Evolutionary conservation across 768 basidiomycete genomes (phyloP).

Genomic region (Tephrocybe rancida): DNA sequence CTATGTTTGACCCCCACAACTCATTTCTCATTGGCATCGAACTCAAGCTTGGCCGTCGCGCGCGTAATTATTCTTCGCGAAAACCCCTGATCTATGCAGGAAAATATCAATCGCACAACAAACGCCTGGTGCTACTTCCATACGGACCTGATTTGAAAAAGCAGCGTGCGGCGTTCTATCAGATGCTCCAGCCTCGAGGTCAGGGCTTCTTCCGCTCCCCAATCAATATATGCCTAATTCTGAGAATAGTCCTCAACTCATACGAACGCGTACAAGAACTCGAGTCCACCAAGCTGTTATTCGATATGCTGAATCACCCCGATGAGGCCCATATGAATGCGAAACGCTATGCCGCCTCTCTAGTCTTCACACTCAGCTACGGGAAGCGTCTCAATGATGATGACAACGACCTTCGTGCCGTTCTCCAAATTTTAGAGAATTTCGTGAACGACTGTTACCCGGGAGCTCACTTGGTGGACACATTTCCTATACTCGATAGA

Average conservation of each 20-base stretch:
- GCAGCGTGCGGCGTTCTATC: conserved; percentile 12
- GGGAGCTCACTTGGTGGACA: conserved; percentile 15
- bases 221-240: not conserved
- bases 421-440: conserved; percentile 22
- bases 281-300: conserved; percentile 10
- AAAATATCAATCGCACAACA: conserved; percentile 13
- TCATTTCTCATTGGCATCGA: not conserved
- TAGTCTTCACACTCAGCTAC: conserved; percentile 23
- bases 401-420: conserved; percentile 21
- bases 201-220: not conserved
- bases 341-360: conserved; percentile 19
- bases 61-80: conserved; percentile 13
- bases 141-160: conserved; percentile 14
- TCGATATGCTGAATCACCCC: conserved; percentile 9
- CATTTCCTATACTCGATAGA: conserved; percentile 13
- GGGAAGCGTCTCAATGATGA: conserved; percentile 22
- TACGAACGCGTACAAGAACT: conserved; percentile 15
- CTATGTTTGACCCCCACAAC: not conserved
- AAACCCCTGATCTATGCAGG: conserved; percentile 10
- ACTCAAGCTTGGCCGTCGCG: conserved; percentile 9
- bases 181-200: conserved; percentile 15
- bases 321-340: not conserved
- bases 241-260: conserved; percentile 1
- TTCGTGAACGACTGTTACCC: conserved; percentile 25
- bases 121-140: conserved; percentile 10